A percentile compares a stretch with the other conserved stretches of the same genome.
These are phyloP conservation scores for Ascosphaera aggregata DNA, from an alignment of 2,329 filamentous ascomycete species.

Conservation along the genomic window DNA sequence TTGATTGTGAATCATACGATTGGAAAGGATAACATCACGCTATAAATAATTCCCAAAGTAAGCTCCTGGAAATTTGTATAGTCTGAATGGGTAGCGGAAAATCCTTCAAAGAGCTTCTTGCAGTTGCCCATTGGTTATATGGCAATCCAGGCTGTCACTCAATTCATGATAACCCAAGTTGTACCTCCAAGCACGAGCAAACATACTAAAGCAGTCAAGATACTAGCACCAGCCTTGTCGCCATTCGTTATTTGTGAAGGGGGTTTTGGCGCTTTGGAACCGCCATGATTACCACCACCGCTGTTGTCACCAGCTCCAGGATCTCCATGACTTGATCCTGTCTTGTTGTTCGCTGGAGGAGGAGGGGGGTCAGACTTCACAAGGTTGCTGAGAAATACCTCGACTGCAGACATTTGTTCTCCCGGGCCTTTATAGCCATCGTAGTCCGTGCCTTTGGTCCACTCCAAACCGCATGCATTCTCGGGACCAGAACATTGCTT, in stretches of 20 bases:
- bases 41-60: too few species aligned
- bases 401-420: slow-evolving; percentile 47
- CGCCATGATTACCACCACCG: slow-evolving; percentile 2
- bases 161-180: background rate
- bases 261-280: background rate
- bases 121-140: too few species aligned
- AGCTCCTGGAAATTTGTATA: too few species aligned
- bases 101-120: too few species aligned
- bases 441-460: slow-evolving; percentile 25
- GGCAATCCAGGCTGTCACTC: too few species aligned
- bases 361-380: background rate
- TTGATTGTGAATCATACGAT: too few species aligned
- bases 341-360: slow-evolving; percentile 24
- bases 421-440: slow-evolving; percentile 40
- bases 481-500: slow-evolving; percentile 9
- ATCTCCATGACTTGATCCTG: slow-evolving; percentile 28
- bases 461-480: slow-evolving; percentile 9
- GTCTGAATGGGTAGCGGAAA: too few species aligned
- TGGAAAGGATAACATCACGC: too few species aligned
- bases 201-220: slow-evolving; percentile 14
- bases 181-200: background rate
- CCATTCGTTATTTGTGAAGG: slow-evolving; percentile 9
- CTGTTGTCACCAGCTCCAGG: slow-evolving; percentile 12
- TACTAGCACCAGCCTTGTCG: slow-evolving; percentile 17
- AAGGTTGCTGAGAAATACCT: slow-evolving; percentile 24